phyloP scores from a whole-genome alignment of 352 stramenopile species.

The Aphanomyces cochlioides region DNA sequence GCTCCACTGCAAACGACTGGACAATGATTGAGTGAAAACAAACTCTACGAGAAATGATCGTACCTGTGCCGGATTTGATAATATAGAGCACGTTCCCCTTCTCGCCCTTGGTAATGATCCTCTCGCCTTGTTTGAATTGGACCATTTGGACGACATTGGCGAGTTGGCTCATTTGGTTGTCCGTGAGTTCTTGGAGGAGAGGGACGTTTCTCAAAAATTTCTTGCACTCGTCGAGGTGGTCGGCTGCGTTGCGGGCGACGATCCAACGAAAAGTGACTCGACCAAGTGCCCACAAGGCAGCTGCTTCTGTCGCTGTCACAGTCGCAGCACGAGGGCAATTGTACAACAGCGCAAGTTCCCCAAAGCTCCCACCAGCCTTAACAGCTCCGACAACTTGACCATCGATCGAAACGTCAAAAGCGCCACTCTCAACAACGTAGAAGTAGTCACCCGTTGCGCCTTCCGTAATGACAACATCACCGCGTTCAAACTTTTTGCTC shows the following conservation, averaged over 20 bases:
- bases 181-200: slow-evolving; percentile 48
- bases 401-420: slow-evolving; percentile 85
- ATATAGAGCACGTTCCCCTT: slow-evolving; percentile 81
- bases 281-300: slow-evolving; percentile 80
- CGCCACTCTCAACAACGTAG: slow-evolving; percentile 74
- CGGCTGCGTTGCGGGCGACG: slow-evolving; percentile 69
- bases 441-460: slow-evolving; percentile 73
- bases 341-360: slow-evolving; percentile 95
- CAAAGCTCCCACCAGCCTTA: slow-evolving; percentile 84
- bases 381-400: slow-evolving; percentile 70
- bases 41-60: neutral
- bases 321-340: slow-evolving; percentile 92
- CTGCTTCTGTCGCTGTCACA: slow-evolving; percentile 50
- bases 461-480: slow-evolving; percentile 56
- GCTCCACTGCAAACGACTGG: slow-evolving; percentile 57
- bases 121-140: slow-evolving; percentile 58
- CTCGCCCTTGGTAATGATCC: slow-evolving; percentile 83
- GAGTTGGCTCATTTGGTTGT: slow-evolving; percentile 56
- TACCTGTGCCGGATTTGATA: slow-evolving; percentile 62
- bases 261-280: slow-evolving; percentile 81
- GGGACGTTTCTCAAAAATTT: slow-evolving; percentile 57
- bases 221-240: slow-evolving; percentile 63
- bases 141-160: slow-evolving; percentile 64
- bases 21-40: slow-evolving; percentile 2
- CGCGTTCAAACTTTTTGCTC: slow-evolving; percentile 39